Evolutionary conservation across 1,284 basidiomycete species (phyloP).

Genomic region (Pisolithus thermaeus): DNA sequence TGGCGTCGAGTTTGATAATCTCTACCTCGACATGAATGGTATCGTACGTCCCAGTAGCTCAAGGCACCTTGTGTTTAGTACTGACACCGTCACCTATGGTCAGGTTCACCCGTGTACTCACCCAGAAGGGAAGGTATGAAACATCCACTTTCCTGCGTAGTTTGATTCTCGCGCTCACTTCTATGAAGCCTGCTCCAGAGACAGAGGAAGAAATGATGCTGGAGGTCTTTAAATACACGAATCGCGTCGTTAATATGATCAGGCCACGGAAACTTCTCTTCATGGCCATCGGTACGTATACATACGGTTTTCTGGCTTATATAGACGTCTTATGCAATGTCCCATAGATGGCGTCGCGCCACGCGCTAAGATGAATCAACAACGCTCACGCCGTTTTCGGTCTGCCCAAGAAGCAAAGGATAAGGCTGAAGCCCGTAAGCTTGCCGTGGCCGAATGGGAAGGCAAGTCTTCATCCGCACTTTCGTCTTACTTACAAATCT

Average conservation of each 20-base stretch:
- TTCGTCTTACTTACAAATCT: constrained; percentile 1
- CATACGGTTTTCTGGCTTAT: not conserved
- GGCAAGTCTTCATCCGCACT: constrained; percentile 35
- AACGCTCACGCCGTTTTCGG: constrained; percentile 93
- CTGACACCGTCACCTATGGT: not conserved
- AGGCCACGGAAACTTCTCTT: constrained; percentile 92
- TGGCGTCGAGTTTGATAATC: constrained; percentile 90
- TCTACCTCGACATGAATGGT: constrained; percentile 94
- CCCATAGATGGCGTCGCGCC: constrained; percentile 89
- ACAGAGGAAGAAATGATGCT: constrained; percentile 99
- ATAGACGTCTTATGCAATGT: constrained; percentile 5
- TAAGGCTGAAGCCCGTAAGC: constrained; percentile 81
- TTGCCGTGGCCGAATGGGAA: constrained; percentile 84
- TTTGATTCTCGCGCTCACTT: constrained; percentile 10
- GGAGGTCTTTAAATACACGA: constrained; percentile 96
- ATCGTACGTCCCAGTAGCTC: constrained; percentile 47
- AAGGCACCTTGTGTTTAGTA: not conserved
- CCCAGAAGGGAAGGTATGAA: constrained; percentile 83
- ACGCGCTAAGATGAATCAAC: constrained; percentile 99
- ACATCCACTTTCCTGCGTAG: not conserved
- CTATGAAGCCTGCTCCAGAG: constrained; percentile 77
- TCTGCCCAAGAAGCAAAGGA: constrained; percentile 93
- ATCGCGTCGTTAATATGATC: constrained; percentile 96
- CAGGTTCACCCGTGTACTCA: constrained; percentile 98
- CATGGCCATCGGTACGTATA: constrained; percentile 88